These are phyloP conservation scores for Candida palmyrensis DNA, from an alignment of 805 yeast genomes.

Conservation along the genomic window DNA sequence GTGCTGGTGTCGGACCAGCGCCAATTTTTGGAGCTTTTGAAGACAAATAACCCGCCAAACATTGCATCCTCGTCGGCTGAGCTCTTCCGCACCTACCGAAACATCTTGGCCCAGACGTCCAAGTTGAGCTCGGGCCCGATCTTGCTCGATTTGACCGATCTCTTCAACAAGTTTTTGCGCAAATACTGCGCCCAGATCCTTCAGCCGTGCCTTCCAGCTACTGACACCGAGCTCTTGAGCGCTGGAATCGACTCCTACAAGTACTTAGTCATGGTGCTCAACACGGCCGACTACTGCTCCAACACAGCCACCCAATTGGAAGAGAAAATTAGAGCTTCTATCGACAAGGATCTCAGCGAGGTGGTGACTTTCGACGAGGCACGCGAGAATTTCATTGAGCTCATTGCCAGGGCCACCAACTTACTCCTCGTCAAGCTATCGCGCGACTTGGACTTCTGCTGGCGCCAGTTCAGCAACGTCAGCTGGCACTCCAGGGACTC, in stretches of 20 bases:
- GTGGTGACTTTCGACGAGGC: constrained; percentile 50
- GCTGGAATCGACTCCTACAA: constrained; percentile 55
- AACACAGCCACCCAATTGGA: constrained; percentile 74
- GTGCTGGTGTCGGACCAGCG: constrained; percentile 15
- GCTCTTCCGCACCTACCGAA: constrained; percentile 72
- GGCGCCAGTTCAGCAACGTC: constrained; percentile 76
- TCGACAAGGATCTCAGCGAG: constrained; percentile 27
- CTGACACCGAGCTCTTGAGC: constrained; percentile 17
- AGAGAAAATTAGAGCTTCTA: constrained; percentile 45
- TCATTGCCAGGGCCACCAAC: constrained; percentile 55
- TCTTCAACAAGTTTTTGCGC: constrained; percentile 63
- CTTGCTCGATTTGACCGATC: constrained; percentile 47
- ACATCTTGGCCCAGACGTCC: constrained; percentile 59
- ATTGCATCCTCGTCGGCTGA: constrained; percentile 87
- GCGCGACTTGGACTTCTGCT: constrained; percentile 57
- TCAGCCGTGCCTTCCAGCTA: constrained; percentile 36
- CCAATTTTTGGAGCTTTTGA: constrained; percentile 32
- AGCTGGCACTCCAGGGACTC: constrained; percentile 65
- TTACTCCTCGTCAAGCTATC: constrained; percentile 54
- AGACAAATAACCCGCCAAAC: constrained; percentile 44
- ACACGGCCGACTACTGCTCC: constrained; percentile 87
- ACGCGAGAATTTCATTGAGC: constrained; percentile 50
- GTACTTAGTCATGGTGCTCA: constrained; percentile 66
- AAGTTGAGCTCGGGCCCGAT: constrained; percentile 37
- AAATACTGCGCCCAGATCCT: constrained; percentile 34